Conservation (phyloP, 768 basidiomycete species). For the Crucibulum laeve region DNA sequence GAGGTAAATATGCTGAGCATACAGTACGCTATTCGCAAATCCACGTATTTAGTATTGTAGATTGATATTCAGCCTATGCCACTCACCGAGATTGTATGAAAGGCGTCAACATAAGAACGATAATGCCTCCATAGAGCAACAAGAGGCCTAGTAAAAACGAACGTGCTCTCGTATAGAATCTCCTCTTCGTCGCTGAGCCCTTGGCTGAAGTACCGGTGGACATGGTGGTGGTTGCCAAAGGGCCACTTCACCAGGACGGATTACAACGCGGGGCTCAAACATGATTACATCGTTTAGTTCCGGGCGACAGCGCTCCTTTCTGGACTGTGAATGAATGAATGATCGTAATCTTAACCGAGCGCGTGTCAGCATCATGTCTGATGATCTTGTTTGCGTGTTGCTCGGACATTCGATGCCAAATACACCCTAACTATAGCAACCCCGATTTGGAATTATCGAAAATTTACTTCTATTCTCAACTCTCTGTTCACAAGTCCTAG, state of each 20-base stretch:
- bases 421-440: no score
- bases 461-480: no score
- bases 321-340: no score
- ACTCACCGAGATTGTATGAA: slow-evolving; percentile 34
- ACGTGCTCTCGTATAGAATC: background rate
- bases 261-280: background rate
- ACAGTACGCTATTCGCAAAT: slow-evolving; percentile 23
- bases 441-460: no score
- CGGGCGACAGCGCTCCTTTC: no score
- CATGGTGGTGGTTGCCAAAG: background rate
- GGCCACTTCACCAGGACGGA: background rate
- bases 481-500: no score
- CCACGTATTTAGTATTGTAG: background rate
- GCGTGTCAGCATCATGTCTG: no score
- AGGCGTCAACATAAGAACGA: slow-evolving; percentile 31
- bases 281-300: background rate
- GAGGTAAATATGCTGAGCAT: slow-evolving; percentile 32
- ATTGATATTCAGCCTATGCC: background rate
- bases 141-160: slow-evolving; percentile 3
- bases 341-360: no score
- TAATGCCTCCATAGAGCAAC: slow-evolving; percentile 16
- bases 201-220: background rate
- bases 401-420: no score
- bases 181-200: background rate
- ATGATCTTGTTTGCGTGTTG: no score